Evolutionary conservation across 352 stramenopile genomes (phyloP), one percentile per base, ranked within the genome.

Genomic region (Globisporangium spinosum): DNA sequence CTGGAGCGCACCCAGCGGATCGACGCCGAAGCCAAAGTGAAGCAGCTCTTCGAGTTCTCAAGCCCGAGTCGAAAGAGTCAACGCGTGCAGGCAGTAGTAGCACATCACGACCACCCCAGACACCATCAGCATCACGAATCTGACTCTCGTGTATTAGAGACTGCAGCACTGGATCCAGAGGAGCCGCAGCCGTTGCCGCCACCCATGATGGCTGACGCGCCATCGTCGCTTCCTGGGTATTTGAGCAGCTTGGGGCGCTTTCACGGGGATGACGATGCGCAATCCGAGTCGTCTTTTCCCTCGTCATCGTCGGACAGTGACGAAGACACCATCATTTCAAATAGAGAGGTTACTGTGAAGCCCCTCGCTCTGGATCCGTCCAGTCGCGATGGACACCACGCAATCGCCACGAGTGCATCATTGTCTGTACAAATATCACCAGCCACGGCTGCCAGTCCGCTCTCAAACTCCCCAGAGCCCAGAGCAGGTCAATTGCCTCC

Each of bases 1-100:
- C 59, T 86, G 1, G 86, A 95, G 55, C 74, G 83, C 8, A 71
- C 89, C 8, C 81, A 89, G 49, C 76, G 86, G 1, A 85, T 94
- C 38, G 79, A 93, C 38, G 74, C 74, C 0, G 84, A 94, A n/a
- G 73, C 75, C 15, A 88, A 90, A 47, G 67, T 92, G 23, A 89
- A 90, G 62, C 77, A 90, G 40, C 29, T 89, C 57, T 63, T 69
- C 5, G 61, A 65, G 49, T 70, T 65, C 22, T 68, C 68, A 20
- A 65, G 58, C 40, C 61, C 49, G 43, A 58, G 57, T 22, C 56
- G 32, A 13, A 65, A 57, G 27, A 62, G 23, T 35, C 54, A 64
- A 51, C 38, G 51, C 7, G 45, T 38, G 17, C 69, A 27, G 55
- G 57, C 57, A 34, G 9, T 45, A 29, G 2, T 43, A 51, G 7